Conservation (phyloP, 108 stramenopile species). For the Cyclotella baltica region DNA sequence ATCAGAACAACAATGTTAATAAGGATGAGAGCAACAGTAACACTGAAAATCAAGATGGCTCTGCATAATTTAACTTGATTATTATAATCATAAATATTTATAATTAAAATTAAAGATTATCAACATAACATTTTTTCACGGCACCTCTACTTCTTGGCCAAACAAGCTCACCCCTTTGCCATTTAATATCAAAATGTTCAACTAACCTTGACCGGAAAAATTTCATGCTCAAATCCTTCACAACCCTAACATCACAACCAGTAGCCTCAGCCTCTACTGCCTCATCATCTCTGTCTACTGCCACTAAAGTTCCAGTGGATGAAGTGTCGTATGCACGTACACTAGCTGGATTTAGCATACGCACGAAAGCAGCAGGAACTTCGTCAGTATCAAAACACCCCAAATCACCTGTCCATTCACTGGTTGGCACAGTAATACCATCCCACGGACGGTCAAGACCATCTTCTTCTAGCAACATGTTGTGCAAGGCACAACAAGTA, state of each 20-base stretch:
- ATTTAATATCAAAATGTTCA: not conserved
- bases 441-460: slow-evolving; percentile 10
- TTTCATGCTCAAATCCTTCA: not conserved
- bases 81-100: too few relatives aligned
- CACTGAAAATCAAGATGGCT: too few relatives aligned
- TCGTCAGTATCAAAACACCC: too few relatives aligned
- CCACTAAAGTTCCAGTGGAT: not conserved
- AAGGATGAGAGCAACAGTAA: too few relatives aligned
- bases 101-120: not conserved
- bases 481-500: slow-evolving; percentile 20
- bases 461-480: slow-evolving; percentile 14
- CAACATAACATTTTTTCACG: not conserved
- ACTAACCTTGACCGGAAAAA: not conserved
- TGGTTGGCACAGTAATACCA: not conserved
- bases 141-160: not conserved
- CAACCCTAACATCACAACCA: not conserved
- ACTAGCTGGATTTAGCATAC: not conserved
- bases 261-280: not conserved
- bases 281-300: not conserved
- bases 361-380: too few relatives aligned
- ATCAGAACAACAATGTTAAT: too few relatives aligned
- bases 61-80: too few relatives aligned
- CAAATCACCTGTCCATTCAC: not conserved
- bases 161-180: not conserved
- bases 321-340: not conserved